phyloP scores from a whole-genome alignment of 768 basidiomycete species.

The Lentinus brumalis region DNA sequence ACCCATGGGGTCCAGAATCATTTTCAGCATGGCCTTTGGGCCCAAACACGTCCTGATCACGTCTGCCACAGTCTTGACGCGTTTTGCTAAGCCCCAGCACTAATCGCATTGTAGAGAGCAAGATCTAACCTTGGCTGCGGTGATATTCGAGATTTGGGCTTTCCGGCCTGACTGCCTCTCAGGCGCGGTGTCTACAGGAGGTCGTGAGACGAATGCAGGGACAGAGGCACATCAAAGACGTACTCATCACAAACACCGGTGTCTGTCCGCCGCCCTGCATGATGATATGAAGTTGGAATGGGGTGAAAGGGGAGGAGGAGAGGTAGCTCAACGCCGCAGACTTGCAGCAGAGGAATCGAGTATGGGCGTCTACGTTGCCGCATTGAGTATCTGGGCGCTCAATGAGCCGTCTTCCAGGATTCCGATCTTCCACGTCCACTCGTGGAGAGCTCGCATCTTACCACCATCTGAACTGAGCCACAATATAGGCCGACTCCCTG shows the following conservation, averaged over 20 bases:
- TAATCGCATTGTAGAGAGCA: not conserved
- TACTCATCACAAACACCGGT: conserved; percentile 85
- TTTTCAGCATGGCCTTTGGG: conserved; percentile 98
- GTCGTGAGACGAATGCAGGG: not conserved
- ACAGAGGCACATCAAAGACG: conserved; percentile 23
- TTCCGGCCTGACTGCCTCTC: conserved; percentile 93
- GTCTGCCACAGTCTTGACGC: conserved; percentile 84
- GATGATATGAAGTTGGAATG: not conserved
- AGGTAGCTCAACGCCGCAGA: too few relatives aligned
- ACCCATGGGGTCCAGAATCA: conserved; percentile 99
- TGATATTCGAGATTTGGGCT: conserved; percentile 96
- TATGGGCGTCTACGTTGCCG: too few relatives aligned
- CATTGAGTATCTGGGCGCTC: too few relatives aligned
- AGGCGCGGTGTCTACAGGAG: conserved; percentile 79
- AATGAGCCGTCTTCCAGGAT: too few relatives aligned
- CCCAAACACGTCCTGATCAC: conserved; percentile 97
- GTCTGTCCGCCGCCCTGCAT: conserved; percentile 55
- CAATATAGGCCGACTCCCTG: too few relatives aligned
- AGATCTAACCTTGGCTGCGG: conserved; percentile 76
- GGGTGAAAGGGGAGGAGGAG: too few relatives aligned
- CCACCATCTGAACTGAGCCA: too few relatives aligned
- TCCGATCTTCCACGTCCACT: too few relatives aligned
- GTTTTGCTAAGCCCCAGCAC: not conserved
- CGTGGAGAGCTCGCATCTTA: too few relatives aligned
- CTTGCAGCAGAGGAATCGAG: too few relatives aligned